Evolutionary conservation across 805 yeast species (phyloP), one percentile per base, ranked within the genome.

Genomic region (Jamesozyma spencerorum): DNA sequence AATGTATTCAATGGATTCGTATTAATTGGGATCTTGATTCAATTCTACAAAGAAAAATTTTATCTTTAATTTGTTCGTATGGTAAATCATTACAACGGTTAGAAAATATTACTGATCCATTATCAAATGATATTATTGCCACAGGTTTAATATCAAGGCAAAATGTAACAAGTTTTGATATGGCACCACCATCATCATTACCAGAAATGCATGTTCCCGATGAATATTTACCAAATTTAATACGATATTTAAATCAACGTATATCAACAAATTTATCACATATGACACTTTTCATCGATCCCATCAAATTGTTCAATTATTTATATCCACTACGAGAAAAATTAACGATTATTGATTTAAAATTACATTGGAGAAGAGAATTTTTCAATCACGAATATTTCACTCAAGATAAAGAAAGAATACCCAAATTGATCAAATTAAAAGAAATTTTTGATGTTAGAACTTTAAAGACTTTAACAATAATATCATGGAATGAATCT

Each of bases 401-500:
- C 37, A 39, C 40, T 5, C 35, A 45, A 20, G 37, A 39, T 28
- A 44, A 52, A 12, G 27, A 40, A 45, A 26, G 48, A 49, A 5
- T 47, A 48, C 42, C 44, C 30, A 47, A 48, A 33, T 40, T 50
- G 7, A 46, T 48, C 3, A 50, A 51, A 40, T 47, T 66, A 20
- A 56, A 60, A 6, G 70, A 68, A 33, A 43, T 67, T 2, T 65
- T 68, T 38, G 68, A 65, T 44, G 47, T 54, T 2, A 48, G 62
- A 36, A 47, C 57, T 2, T 49, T 68, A 39, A 63, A 60, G 41
- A 56, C 60, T 0, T 48, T 68, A 24, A 66, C 72, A 0, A 56
- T 68, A 3, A 66, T 68, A 4, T 68, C 72, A 3, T 68, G 72
- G 72, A 63, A 58, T 46, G 69, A 66, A 38, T 51, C 57, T n/a